These are phyloP conservation scores for Exophiala xenobiotica DNA, from an alignment of 2,329 filamentous ascomycete genomes.

Conservation along the genomic window DNA sequence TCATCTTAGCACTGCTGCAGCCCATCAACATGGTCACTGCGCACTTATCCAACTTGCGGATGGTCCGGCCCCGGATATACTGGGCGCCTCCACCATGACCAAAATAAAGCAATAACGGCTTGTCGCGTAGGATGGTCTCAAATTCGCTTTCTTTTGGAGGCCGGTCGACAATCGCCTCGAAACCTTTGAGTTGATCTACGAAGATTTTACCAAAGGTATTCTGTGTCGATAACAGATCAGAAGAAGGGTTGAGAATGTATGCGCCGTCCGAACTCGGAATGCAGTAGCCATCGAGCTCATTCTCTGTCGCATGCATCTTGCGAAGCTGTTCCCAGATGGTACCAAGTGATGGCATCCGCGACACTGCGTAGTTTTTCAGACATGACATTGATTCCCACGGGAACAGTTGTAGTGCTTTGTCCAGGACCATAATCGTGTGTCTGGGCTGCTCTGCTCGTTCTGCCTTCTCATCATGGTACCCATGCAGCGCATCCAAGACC, in stretches of 20 bases:
- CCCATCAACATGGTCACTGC: conserved; percentile 89
- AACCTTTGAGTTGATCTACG: conserved; percentile 16
- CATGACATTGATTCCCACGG: conserved; percentile 96
- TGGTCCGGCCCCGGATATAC: conserved; percentile 82
- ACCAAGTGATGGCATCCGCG: conserved; percentile 81
- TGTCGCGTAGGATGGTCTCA: conserved; percentile 61
- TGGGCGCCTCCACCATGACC: conserved; percentile 93
- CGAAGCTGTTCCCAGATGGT: conserved; percentile 73
- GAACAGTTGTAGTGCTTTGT: conserved; percentile 86
- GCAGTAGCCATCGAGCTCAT: conserved; percentile 11
- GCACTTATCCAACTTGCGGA: conserved; percentile 75
- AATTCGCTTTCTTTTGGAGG: conserved; percentile 77
- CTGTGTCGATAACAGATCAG: conserved; percentile 79
- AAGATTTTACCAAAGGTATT: conserved; percentile 62
- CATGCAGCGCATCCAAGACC: conserved; percentile 76
- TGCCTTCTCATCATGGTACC: conserved; percentile 63
- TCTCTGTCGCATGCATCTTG: conserved; percentile 29
- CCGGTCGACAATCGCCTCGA: conserved; percentile 60
- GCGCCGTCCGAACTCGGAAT: conserved; percentile 37
- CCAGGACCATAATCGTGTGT: conserved; percentile 86
- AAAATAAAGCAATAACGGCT: conserved; percentile 84
- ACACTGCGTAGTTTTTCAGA: conserved; percentile 74
- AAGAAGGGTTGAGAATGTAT: conserved; percentile 86
- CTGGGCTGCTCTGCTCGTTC: conserved; percentile 32
- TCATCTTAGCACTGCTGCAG: conserved; percentile 80